These are phyloP conservation scores for Alnus rubra DNA, from an alignment of 306 rosid species.

Conservation along the genomic window DNA sequence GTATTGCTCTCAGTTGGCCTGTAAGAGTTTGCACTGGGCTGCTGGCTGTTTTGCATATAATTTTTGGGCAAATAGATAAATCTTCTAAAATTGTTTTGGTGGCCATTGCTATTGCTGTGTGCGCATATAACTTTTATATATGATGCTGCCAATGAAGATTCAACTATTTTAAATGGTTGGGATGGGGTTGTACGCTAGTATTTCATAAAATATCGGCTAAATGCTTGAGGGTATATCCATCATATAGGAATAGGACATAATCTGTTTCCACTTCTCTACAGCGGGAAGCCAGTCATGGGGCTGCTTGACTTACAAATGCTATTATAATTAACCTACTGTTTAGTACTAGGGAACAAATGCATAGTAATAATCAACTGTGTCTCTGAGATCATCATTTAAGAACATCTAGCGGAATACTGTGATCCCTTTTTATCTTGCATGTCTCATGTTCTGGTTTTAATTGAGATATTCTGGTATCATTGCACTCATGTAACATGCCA, in stretches of 20 bases:
- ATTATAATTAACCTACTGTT: background rate
- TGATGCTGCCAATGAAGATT: background rate
- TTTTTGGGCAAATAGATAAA: background rate
- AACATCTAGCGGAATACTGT: background rate
- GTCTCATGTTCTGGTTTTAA: background rate
- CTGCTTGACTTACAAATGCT: background rate
- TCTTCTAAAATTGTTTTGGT: background rate
- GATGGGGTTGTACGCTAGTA: background rate
- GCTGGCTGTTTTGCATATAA: background rate
- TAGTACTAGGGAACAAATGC: background rate
- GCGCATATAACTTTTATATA: background rate
- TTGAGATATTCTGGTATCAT: background rate
- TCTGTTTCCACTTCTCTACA: background rate
- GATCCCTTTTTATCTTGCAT: background rate
- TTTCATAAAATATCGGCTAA: background rate
- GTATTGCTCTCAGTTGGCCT: background rate
- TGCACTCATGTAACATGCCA: background rate
- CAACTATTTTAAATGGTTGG: background rate
- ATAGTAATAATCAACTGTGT: background rate
- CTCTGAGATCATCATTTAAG: background rate
- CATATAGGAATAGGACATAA: background rate
- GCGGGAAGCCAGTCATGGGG: background rate
- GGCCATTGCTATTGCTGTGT: background rate
- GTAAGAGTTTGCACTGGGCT: background rate
- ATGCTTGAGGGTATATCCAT: background rate